phyloP scores from a whole-genome alignment of 768 basidiomycete genomes.

The Amanita rimosa region DNA sequence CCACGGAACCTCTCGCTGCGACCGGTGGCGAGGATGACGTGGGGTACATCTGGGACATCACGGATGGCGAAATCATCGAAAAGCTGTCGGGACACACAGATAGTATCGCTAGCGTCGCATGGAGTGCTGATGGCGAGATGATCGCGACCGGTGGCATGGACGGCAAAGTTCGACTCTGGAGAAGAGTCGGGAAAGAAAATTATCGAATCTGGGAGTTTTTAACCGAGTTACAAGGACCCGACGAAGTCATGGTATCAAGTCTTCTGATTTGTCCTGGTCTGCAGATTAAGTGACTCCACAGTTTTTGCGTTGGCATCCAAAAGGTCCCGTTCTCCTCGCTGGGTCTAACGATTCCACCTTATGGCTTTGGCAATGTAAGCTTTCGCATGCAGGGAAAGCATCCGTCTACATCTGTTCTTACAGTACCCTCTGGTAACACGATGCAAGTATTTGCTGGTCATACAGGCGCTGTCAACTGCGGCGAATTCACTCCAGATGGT shows the following conservation, averaged over 20 bases:
- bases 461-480: conserved; percentile 71
- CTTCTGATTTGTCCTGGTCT: neutral
- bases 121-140: conserved; percentile 86
- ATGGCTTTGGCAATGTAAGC: conserved; percentile 95
- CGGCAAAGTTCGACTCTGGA: conserved; percentile 87
- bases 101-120: conserved; percentile 70
- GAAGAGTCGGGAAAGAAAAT: conserved; percentile 64
- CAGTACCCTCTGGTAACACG: conserved; percentile 89
- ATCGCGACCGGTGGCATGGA: conserved; percentile 98
- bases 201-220: conserved; percentile 89
- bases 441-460: conserved; percentile 97
- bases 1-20: conserved; percentile 68
- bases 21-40: conserved; percentile 95
- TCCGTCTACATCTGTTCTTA: neutral
- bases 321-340: conserved; percentile 76
- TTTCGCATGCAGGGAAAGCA: neutral
- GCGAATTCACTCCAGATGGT: conserved; percentile 90
- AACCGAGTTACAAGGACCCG: conserved; percentile 85
- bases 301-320: conserved; percentile 97
- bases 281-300: conserved; percentile 20
- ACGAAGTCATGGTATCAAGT: conserved; percentile 80
- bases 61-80: conserved; percentile 67
- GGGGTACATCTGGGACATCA: conserved; percentile 88
- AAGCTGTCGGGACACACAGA: conserved; percentile 90
- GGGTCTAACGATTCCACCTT: conserved; percentile 90